Evolutionary conservation across 495 filamentous ascomycete species (phyloP), one percentile per base, ranked within the genome.

Genomic region (Chaetomium cochliodes): DNA sequence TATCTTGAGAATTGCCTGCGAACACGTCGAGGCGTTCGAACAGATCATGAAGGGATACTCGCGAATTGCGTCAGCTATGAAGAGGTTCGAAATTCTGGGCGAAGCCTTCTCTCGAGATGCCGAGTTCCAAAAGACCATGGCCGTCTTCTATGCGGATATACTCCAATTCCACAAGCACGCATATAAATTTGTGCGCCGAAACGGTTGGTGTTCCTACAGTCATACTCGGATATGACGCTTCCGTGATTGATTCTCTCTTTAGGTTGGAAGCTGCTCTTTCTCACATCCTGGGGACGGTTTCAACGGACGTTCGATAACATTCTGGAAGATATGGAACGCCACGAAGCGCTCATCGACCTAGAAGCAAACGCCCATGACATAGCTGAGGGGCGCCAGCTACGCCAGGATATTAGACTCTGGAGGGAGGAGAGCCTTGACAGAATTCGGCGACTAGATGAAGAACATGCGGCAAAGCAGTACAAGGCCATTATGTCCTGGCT

Each of bases 41-140:
- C 51, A 30, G 25, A 54, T 54, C 51, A 54, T 54, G 25, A 54
- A 54, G 25, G 51, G 25, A 16, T 54, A 54, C 25, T 33, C 51
- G 51, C 25, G 25, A 54, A 54, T 54, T 30, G 51, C 51, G 3
- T 28, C 23, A 26, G 25, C 51, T 30, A n/a, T 54, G 51, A 30
- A 30, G 23, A 28, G 51, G 51, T 54, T 54, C 5, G 25, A 54
- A 23, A 28, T 54, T 54, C 26, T 54, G 12, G 51, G 13, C 12
- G 2, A 54, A 54, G 23, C 51, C 13, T 54, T 54, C 25, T 30
- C 12, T 4, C 9, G 51, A 18, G 18, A 54, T 16, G 25, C 51
- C 11, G 25, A 33, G 1, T 30, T 54, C 26, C 25, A 54, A 18
- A 13, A 16, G 0, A 18, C 26, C 2, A 28, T 54, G 23, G 51